These are phyloP conservation scores for Aciculosporium take DNA, from an alignment of 2,329 filamentous ascomycete species.

Conservation along the genomic window DNA sequence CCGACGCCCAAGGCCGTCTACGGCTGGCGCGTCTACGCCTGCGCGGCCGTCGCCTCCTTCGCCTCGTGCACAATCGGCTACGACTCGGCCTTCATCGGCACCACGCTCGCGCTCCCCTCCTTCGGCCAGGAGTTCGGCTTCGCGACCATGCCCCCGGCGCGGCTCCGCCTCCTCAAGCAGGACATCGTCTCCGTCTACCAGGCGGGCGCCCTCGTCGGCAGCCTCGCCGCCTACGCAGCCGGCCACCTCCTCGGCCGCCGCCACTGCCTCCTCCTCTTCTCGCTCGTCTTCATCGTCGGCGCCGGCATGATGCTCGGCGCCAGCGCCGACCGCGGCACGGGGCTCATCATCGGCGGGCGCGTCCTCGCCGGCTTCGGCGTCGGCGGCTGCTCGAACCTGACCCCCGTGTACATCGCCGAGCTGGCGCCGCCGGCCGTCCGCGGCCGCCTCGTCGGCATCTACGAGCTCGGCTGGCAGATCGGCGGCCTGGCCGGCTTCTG, in stretches of 20 bases:
- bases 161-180: constrained; percentile 47
- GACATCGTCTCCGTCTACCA: constrained; percentile 76
- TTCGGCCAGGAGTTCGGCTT: constrained; percentile 58
- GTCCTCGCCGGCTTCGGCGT: constrained; percentile 13
- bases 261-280: constrained; percentile 10
- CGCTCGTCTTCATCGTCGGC: constrained; percentile 9
- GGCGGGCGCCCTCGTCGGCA: constrained; percentile 14
- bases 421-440: constrained; percentile 10
- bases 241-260: constrained; percentile 11
- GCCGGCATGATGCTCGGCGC: constrained; percentile 27
- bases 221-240: constrained; percentile 9
- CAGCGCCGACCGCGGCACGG: constrained; percentile 22
- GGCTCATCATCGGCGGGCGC: constrained; percentile 12
- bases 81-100: constrained; percentile 68
- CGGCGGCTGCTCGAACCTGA: constrained; percentile 13
- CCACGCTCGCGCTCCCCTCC: constrained; percentile 55
- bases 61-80: constrained; percentile 44
- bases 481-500: constrained; percentile 11
- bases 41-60: constrained; percentile 39
- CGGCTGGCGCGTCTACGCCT: constrained; percentile 46
- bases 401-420: constrained; percentile 12
- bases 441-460: constrained; percentile 11
- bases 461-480: constrained; percentile 12
- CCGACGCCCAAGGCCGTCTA: constrained; percentile 43
- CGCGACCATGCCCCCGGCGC: constrained; percentile 26